phyloP scores from a whole-genome alignment of 495 filamentous ascomycete species.

The Penicillium paradoxum region DNA sequence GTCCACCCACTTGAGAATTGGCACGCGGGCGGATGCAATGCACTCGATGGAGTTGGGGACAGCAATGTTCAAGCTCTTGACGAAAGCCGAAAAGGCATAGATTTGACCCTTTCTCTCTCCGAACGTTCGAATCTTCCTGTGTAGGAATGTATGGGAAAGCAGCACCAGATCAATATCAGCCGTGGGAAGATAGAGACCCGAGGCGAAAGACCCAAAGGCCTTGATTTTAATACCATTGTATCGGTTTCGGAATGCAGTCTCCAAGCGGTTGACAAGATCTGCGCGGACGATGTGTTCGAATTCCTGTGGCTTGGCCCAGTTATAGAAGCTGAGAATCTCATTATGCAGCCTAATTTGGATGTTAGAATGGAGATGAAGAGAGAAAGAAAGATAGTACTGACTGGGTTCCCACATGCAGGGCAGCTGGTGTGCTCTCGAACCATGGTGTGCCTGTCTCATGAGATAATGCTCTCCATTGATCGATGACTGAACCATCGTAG shows the following conservation, averaged over 20 bases:
- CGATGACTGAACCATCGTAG: constrained; percentile 44
- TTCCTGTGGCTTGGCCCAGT: constrained; percentile 68
- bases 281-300: constrained; percentile 72
- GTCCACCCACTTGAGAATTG: constrained; percentile 88
- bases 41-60: constrained; percentile 51
- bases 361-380: neutral
- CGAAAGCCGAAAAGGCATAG: constrained; percentile 45
- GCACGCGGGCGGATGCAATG: constrained; percentile 75
- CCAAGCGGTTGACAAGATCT: constrained; percentile 63
- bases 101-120: constrained; percentile 44
- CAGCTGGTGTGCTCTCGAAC: constrained; percentile 29
- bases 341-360: constrained; percentile 59
- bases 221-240: constrained; percentile 55
- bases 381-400: constrained; percentile 15
- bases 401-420: constrained; percentile 32
- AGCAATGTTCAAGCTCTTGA: constrained; percentile 48
- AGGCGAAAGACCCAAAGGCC: constrained; percentile 86
- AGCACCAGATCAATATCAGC: constrained; percentile 91
- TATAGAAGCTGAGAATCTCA: constrained; percentile 81
- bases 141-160: constrained; percentile 59
- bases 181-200: constrained; percentile 83
- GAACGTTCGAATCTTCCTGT: constrained; percentile 36
- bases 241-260: constrained; percentile 44
- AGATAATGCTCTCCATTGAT: constrained; percentile 51
- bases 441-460: constrained; percentile 56